Evolutionary conservation across 2,329 filamentous ascomycete species (phyloP), one percentile per base, ranked within the genome.

Genomic region (Colletotrichum cuscutae): DNA sequence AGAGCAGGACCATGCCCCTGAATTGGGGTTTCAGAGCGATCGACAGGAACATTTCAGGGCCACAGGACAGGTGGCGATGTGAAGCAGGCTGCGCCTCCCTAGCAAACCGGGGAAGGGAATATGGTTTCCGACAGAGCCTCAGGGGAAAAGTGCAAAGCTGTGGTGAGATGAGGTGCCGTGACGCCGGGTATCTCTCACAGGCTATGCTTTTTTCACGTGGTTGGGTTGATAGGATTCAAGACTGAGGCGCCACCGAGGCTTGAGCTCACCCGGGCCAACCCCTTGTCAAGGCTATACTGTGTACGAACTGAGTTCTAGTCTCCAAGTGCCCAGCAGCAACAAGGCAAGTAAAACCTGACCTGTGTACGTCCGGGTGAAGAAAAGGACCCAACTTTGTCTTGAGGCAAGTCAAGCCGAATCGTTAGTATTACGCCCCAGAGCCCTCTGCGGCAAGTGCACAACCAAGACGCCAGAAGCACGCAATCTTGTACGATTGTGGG

Each of bases 101-200:
- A 56, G 15, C 56, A 61, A 67, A 65, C 66, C 66, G 71, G 71
- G 71, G 66, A 73, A 67, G 63, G 37, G 37, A 28, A 37, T 66
- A 71, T 32, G 54, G 60, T 71, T 69, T 71, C 66, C 71, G 66
- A 61, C 71, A 73, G 71, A 73, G 71, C 71, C 71, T 73, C 71
- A 56, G 49, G 35, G 42, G 60, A 13, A 30, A 42, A n/a, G 22
- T 4, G 6, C 37, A 19, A 13, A 24, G 42, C 22, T 57, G 35
- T 15, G n/a, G 46, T 56, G 11, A n/a, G 35, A 54, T 35, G 46
- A 46, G 26, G 19, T 63, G 46, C 35, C 28, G 24, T 37, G 46
- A 32, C 52, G 12, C 26, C 30, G 2, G 26, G 35, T 13, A 6
- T 19, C 13, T 5, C 28, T 53, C 28, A 19, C 12, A 30, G 24